phyloP scores from a whole-genome alignment of 2,329 filamentous ascomycete genomes.

The Penicillium frequentans region DNA sequence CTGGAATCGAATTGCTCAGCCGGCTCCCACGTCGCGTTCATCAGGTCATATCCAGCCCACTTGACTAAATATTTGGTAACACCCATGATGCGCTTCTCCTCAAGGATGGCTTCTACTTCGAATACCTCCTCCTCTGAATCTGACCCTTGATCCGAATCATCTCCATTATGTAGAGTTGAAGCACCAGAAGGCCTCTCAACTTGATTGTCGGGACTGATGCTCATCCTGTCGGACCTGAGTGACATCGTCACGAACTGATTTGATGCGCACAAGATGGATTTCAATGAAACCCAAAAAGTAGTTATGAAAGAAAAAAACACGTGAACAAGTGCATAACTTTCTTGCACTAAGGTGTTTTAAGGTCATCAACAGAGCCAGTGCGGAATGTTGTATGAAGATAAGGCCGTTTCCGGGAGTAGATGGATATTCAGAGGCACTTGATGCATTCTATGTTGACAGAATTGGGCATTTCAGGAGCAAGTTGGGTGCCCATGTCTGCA shows the following conservation, averaged over 20 bases:
- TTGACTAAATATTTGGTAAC: constrained; percentile 58
- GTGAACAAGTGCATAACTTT: background rate
- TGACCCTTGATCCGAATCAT: constrained; percentile 25
- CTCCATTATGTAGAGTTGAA: constrained; percentile 38
- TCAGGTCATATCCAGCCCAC: constrained; percentile 62
- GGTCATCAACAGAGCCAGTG: background rate
- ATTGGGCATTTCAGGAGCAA: background rate
- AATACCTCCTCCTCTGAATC: background rate
- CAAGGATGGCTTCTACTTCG: constrained; percentile 53
- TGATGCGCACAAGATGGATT: background rate
- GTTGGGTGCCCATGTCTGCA: background rate
- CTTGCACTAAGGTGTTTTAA: background rate
- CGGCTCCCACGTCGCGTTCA: constrained; percentile 59
- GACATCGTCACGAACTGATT: background rate
- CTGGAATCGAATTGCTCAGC: constrained; percentile 39
- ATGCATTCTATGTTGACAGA: background rate
- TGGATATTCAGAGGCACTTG: background rate
- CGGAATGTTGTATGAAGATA: background rate
- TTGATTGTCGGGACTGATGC: background rate
- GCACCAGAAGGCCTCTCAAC: background rate
- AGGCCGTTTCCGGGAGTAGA: background rate
- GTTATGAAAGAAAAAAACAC: background rate
- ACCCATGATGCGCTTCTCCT: constrained; percentile 41
- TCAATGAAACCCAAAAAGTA: background rate
- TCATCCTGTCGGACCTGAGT: background rate